Conservation (phyloP, 352 stramenopile species). For the Phytophthora brassicae region DNA sequence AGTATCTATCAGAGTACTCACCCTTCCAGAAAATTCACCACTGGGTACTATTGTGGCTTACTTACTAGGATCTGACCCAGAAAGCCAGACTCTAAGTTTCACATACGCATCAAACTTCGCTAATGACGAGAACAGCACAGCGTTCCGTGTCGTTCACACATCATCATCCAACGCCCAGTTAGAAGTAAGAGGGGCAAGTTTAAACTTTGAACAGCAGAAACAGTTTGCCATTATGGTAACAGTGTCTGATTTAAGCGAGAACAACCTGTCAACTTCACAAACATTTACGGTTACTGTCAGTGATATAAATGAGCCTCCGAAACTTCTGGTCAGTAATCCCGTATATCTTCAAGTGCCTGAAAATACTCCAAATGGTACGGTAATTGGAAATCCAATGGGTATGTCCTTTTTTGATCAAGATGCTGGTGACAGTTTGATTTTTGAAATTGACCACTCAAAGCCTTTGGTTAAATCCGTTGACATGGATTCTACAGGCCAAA, state of each 20-base stretch:
- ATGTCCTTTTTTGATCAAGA: conserved; percentile 29
- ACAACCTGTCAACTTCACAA: conserved; percentile 25
- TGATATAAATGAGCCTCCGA: conserved; percentile 28
- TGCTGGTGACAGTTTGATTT: conserved; percentile 8
- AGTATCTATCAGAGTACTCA: conserved; percentile 5
- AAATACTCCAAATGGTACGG: conserved; percentile 21
- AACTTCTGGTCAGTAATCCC: not conserved
- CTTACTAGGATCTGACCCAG: conserved; percentile 44
- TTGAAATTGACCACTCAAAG: conserved; percentile 12
- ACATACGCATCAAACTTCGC: conserved; percentile 32
- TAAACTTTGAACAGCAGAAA: conserved; percentile 45
- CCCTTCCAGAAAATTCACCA: conserved; percentile 44
- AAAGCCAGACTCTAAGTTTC: conserved; percentile 52
- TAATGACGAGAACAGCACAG: conserved; percentile 16
- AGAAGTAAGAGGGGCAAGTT: conserved; percentile 35
- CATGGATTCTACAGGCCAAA: conserved; percentile 10
- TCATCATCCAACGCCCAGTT: conserved; percentile 42
- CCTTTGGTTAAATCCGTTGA: conserved; percentile 9
- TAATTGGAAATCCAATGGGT: conserved; percentile 12
- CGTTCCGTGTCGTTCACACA: conserved; percentile 43
- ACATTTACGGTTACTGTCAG: conserved; percentile 13
- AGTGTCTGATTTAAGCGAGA: conserved; percentile 35
- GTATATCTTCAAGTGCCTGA: conserved; percentile 19
- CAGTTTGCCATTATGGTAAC: conserved; percentile 42
- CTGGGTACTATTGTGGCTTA: conserved; percentile 43